These are phyloP conservation scores for Suillus placidus DNA, from an alignment of 768 basidiomycete genomes.

Conservation along the genomic window DNA sequence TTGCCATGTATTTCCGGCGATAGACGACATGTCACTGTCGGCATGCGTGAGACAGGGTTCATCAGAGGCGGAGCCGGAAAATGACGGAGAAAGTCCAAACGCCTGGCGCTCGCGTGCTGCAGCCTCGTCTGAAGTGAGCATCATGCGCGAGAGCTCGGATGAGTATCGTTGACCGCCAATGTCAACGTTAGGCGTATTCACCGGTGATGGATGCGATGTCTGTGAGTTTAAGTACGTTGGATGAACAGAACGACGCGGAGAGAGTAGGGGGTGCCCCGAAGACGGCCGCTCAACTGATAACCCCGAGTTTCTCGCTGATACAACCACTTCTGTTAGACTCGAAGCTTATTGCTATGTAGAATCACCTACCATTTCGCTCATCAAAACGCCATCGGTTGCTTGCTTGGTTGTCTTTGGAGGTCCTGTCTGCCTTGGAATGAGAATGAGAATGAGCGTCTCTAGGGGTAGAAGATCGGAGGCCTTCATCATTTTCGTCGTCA, in stretches of 20 bases:
- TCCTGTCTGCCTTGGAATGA: neutral
- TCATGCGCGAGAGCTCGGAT: constrained; percentile 31
- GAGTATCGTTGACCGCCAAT: constrained; percentile 22
- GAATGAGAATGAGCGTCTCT: constrained; percentile 14
- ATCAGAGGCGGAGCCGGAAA: constrained; percentile 15
- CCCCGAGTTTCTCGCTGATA: neutral
- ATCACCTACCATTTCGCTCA: neutral
- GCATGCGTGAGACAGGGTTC: constrained; percentile 31
- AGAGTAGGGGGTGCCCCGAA: neutral
- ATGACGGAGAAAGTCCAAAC: constrained; percentile 54
- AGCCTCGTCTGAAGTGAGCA: constrained; percentile 34
- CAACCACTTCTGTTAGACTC: neutral
- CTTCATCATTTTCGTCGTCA: constrained; percentile 23
- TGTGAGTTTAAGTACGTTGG: neutral
- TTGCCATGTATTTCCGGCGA: constrained; percentile 43
- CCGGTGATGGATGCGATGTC: neutral
- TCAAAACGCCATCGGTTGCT: neutral
- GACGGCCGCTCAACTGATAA: neutral
- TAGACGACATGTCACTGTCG: constrained; percentile 52
- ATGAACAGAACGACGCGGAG: neutral
- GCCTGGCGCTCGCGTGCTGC: constrained; percentile 50
- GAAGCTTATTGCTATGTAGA: neutral
- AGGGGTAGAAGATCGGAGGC: constrained; percentile 2
- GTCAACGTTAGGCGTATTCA: neutral
- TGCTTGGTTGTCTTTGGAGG: neutral